Evolutionary conservation across 176 grass and related monocot species (phyloP), one percentile per base, ranked within the genome.

Genomic region (Hsuehochloa calcarea): DNA sequence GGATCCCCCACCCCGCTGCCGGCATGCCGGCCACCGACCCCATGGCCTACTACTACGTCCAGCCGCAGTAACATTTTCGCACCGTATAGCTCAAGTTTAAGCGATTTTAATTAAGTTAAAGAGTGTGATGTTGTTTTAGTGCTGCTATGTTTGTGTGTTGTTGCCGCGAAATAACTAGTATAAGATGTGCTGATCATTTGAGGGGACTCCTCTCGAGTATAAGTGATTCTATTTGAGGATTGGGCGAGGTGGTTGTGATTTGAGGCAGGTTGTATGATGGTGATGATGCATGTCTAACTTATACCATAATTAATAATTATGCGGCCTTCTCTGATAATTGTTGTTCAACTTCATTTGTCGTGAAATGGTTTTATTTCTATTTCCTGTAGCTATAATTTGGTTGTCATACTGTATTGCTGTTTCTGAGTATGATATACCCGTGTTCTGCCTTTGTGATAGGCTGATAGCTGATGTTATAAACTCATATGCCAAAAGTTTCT

Each of bases 11-110:
- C 84, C 88, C 84, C 0, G 79, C 73, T 1, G 65, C 88, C 4
- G 85, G 85, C 31, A 84, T 90, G 85, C 80, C 75, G 6, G 34
- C 85, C 12, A 40, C 87, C 0, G 90, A 92, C 41, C 82, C 82
- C 22, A 86, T 92, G 83, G 84, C 80, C 0, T 89, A 89, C 70
- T 92, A 92, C 87, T 92, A 92, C 68, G 90, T 89, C 69, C 87
- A 75, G 70, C 87, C 77, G 55, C 84, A 86, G 87, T 82, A 68
- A 87, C 16, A 14, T 45, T 43, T 31, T 25, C 78, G 47, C 65
- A 72, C 47, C 56, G 10, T 63, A 49, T 41, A 72, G 51, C 45
- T 63, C 31, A 16, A 65, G 37, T 41, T 86, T n/a, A 37, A 55
- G 52, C 34, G 52, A 17, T 76, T 74, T 68, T 63, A 91, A 68